Percentiles rank a stretch among this genome's conserved stretches.
phyloP scores from a whole-genome alignment of 345 rosid species.

The Euphorbia tirucalli region DNA sequence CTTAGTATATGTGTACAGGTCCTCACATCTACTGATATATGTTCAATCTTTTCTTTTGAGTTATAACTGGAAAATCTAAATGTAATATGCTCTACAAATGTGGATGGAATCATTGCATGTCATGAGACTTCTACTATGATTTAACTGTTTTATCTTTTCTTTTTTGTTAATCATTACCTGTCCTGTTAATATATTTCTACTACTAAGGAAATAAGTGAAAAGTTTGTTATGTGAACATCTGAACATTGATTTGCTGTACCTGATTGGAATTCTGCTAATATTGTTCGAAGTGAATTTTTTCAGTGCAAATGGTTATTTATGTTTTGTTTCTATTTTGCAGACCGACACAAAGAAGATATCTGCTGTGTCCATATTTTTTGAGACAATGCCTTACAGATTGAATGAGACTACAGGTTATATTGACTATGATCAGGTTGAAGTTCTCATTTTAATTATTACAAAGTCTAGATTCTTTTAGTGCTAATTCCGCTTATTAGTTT shows the following conservation, averaged over 20 bases:
- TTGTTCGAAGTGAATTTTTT: background rate
- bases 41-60: background rate
- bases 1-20: background rate
- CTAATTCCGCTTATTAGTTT: background rate
- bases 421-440: conserved; percentile 82
- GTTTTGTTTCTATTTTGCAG: conserved; percentile 39
- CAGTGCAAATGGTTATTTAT: conserved; percentile 8
- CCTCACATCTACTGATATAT: background rate
- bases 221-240: conserved; percentile 1
- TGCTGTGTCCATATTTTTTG: conserved; percentile 91
- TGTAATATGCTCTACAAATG: background rate
- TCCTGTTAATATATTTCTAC: background rate
- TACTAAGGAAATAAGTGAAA: too few species aligned
- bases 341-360: conserved; percentile 96
- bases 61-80: background rate
- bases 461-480: background rate
- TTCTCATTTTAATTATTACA: background rate
- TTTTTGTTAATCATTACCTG: background rate
- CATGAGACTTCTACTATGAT: background rate
- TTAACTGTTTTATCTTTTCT: background rate
- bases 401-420: conserved; percentile 87
- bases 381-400: conserved; percentile 96
- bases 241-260: background rate
- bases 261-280: background rate
- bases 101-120: background rate